Evolutionary conservation across 169 alveolate genomes (phyloP).

Genomic region (Plasmodium reichenowi): DNA sequence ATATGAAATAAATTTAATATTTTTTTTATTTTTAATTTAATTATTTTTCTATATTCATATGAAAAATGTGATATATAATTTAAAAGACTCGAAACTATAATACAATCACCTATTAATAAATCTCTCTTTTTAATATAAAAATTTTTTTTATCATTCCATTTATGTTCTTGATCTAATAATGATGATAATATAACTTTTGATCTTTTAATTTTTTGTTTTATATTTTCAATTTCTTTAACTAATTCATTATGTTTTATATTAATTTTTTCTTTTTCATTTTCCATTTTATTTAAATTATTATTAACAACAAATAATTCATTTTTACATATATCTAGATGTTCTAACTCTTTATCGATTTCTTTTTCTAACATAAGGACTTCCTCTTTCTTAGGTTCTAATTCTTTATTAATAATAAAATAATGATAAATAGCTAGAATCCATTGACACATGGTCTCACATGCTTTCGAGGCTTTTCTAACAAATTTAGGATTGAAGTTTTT

Average conservation of each 20-base stretch:
- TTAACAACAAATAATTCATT: slow-evolving; percentile 27
- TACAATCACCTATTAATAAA: slow-evolving; percentile 62
- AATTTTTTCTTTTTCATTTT: slow-evolving; percentile 60
- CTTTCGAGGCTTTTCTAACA: slow-evolving; percentile 74
- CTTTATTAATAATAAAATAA: slow-evolving; percentile 67
- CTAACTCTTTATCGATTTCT: slow-evolving; percentile 63
- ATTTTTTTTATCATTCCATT: slow-evolving; percentile 63
- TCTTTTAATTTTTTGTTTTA: slow-evolving; percentile 53
- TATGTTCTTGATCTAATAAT: slow-evolving; percentile 54
- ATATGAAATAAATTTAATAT: slow-evolving; percentile 16
- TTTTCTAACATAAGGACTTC: slow-evolving; percentile 48
- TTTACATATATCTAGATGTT: slow-evolving; percentile 40
- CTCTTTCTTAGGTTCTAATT: slow-evolving; percentile 65
- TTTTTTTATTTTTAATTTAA: slow-evolving; percentile 32
- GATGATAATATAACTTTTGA: slow-evolving; percentile 55
- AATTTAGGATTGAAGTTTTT: slow-evolving; percentile 73
- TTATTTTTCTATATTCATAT: slow-evolving; percentile 55
- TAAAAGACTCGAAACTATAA: slow-evolving; percentile 38
- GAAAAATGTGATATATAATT: slow-evolving; percentile 65
- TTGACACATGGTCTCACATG: slow-evolving; percentile 76
- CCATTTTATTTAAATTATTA: slow-evolving; percentile 30
- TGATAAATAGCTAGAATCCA: slow-evolving; percentile 75
- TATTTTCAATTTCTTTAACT: slow-evolving; percentile 53
- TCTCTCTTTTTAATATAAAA: slow-evolving; percentile 48
- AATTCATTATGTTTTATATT: slow-evolving; percentile 38